Evolutionary conservation across 352 stramenopile genomes (phyloP).

Genomic region (Thalassiosira mediterranea): DNA sequence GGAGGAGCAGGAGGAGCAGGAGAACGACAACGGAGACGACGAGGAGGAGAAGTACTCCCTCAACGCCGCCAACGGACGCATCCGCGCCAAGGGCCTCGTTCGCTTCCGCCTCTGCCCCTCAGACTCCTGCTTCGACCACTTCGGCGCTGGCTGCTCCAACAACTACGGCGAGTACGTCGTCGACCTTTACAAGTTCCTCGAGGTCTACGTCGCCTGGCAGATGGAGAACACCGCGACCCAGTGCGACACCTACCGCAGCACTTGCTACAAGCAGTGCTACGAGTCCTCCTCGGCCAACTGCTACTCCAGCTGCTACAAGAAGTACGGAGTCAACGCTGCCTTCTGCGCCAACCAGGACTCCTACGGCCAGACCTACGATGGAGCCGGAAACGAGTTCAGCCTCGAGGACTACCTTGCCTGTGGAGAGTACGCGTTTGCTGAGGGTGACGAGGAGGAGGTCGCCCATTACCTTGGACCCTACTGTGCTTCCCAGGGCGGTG

Average conservation of each 20-base stretch:
- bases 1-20: slow-evolving; percentile 39
- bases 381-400: slow-evolving; percentile 25
- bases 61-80: slow-evolving; percentile 50
- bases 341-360: slow-evolving; percentile 27
- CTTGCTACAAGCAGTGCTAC: slow-evolving; percentile 47
- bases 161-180: slow-evolving; percentile 72
- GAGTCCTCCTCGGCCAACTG: slow-evolving; percentile 29
- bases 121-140: slow-evolving; percentile 20
- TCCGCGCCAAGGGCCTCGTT: slow-evolving; percentile 66
- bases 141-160: slow-evolving; percentile 40
- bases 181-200: slow-evolving; percentile 64
- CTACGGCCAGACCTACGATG: slow-evolving; percentile 33
- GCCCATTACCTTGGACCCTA: slow-evolving; percentile 65
- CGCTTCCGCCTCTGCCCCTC: slow-evolving; percentile 73
- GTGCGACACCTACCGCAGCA: slow-evolving; percentile 38
- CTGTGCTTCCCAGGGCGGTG: slow-evolving; percentile 60
- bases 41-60: slow-evolving; percentile 15
- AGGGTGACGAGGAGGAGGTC: slow-evolving; percentile 26
- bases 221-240: slow-evolving; percentile 43
- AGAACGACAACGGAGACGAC: slow-evolving; percentile 18
- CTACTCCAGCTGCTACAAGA: slow-evolving; percentile 50
- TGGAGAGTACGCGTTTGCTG: slow-evolving; percentile 43
- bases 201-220: slow-evolving; percentile 57
- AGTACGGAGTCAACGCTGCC: slow-evolving; percentile 53
- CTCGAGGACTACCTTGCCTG: slow-evolving; percentile 55